phyloP scores from a whole-genome alignment of 345 rosid genomes.

The Aethionema arabicum region DNA sequence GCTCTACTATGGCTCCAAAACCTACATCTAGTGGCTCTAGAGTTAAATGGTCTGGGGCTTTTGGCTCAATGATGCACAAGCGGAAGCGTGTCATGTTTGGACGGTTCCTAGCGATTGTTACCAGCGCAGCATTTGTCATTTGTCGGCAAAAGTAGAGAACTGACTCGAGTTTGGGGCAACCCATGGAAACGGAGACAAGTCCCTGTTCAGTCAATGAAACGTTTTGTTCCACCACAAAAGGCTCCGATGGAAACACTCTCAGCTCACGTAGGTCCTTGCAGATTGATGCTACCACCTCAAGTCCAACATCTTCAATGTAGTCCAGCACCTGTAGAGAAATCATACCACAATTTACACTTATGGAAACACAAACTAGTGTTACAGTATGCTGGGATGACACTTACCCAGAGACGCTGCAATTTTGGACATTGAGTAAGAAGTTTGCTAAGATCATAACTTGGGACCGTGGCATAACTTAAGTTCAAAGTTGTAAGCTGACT shows the following conservation, averaged over 20 bases:
- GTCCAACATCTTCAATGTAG: slow-evolving; percentile 87
- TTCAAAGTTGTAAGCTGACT: slow-evolving; percentile 67
- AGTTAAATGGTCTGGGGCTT: slow-evolving; percentile 68
- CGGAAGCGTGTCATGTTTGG: slow-evolving; percentile 89
- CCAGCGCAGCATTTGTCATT: slow-evolving; percentile 80
- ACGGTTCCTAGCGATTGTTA: slow-evolving; percentile 76
- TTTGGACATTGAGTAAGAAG: slow-evolving; percentile 69
- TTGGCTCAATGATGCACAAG: slow-evolving; percentile 86
- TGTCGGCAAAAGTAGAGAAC: slow-evolving; percentile 89
- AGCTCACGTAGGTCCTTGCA: slow-evolving; percentile 85
- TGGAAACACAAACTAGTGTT: neutral
- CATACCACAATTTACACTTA: slow-evolving; percentile 7
- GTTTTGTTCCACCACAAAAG: slow-evolving; percentile 60
- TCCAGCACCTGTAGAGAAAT: slow-evolving; percentile 63
- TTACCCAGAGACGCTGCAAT: slow-evolving; percentile 85
- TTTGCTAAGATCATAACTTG: slow-evolving; percentile 65
- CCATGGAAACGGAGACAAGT: slow-evolving; percentile 72
- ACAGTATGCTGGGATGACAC: slow-evolving; percentile 9
- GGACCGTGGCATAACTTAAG: slow-evolving; percentile 76
- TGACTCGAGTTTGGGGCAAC: slow-evolving; percentile 86
- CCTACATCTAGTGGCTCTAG: slow-evolving; percentile 84
- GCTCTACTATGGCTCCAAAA: slow-evolving; percentile 91
- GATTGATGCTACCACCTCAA: slow-evolving; percentile 62
- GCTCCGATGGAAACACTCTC: slow-evolving; percentile 92
- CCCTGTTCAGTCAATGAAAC: slow-evolving; percentile 84